Evolutionary conservation across 805 yeast genomes (phyloP).

Genomic region (Candida germanica): DNA sequence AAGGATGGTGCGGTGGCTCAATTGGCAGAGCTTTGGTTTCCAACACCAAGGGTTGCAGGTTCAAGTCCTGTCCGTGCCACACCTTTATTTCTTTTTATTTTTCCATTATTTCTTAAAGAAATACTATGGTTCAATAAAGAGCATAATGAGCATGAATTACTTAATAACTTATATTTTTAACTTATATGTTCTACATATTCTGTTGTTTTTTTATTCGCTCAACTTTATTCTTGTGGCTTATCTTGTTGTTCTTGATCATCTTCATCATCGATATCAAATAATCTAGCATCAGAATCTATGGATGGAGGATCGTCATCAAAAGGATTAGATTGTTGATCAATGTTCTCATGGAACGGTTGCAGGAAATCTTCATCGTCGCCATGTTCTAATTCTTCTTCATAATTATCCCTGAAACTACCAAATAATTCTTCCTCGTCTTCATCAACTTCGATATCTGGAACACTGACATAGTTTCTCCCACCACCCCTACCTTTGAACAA

Average conservation of each 20-base stretch:
- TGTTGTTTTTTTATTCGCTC: not conserved
- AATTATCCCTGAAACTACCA: conserved; percentile 39
- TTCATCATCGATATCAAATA: conserved; percentile 15
- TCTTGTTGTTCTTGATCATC: conserved; percentile 1
- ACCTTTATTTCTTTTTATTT: conserved; percentile 6
- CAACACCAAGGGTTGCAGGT: conserved; percentile 82
- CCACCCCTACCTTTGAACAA: conserved; percentile 39
- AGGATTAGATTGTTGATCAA: conserved; percentile 11
- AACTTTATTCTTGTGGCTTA: not conserved
- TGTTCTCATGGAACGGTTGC: conserved; percentile 17
- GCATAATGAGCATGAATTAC: no score
- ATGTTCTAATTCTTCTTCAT: conserved; percentile 36
- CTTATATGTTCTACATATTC: not conserved
- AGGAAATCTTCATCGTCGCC: conserved; percentile 20
- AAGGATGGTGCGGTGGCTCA: conserved; percentile 34
- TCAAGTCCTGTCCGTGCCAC: conserved; percentile 76
- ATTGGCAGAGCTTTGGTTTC: conserved; percentile 44
- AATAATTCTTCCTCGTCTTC: conserved; percentile 40
- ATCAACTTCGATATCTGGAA: conserved; percentile 36
- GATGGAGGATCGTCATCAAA: conserved; percentile 15
- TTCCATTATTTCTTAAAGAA: no score
- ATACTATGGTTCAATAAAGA: no score
- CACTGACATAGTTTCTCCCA: conserved; percentile 37
- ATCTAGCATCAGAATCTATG: conserved; percentile 11
- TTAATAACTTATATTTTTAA: no score